Evolutionary conservation across 768 basidiomycete genomes (phyloP), one percentile per base, ranked within the genome.

Genomic region (Serendipita sp.): DNA sequence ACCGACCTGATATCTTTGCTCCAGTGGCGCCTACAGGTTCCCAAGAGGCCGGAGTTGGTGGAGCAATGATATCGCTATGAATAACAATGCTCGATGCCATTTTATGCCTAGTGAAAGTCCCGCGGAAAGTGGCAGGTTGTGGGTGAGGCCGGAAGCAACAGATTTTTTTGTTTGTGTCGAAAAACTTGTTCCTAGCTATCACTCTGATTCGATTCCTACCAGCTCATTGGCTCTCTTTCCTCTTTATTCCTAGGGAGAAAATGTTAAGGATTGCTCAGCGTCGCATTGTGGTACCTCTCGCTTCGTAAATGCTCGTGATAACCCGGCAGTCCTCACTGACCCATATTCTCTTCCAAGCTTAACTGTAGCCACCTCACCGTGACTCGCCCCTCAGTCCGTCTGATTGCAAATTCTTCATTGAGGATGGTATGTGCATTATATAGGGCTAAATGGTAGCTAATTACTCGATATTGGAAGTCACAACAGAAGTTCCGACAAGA

Each of bases 401-500:
- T 37, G n/a, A 24, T 60, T 34, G 11, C 56, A 60, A 38, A n/a
- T 35, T 28, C 56, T 28, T 30, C 16, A 34, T 24, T 32, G 2
- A 24, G 8, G 1, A 60, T 60, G 56, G 56, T 60, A n/a, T n/a
- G 56, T 60, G 34, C 5, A 51, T 5, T 8, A 51, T 51, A 51
- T 51, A 18, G 8, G n/a, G 7, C 48, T 1, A 5, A 5, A 18
- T 5, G 8, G 1, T 18, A 1, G 48, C 48, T 51, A 18, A 5
- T 32, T 51, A 18, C 7, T 32, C 48, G 48, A 8, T 8, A 32
- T 35, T 35, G 4, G 34, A 32, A 60, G 56, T 60, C 37, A n/a
- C n/a, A n/a, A 32, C 64, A 67, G 65, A 45, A 66, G 45, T 86
- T 81, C 74, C 88, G 94, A 66, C 77, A 79, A 28, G 95, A 99